A percentile compares a stretch with the other conserved stretches of the same genome.
Evolutionary conservation across 495 filamentous ascomycete genomes (phyloP).

Genomic region (Trichoderma erinaceum): DNA sequence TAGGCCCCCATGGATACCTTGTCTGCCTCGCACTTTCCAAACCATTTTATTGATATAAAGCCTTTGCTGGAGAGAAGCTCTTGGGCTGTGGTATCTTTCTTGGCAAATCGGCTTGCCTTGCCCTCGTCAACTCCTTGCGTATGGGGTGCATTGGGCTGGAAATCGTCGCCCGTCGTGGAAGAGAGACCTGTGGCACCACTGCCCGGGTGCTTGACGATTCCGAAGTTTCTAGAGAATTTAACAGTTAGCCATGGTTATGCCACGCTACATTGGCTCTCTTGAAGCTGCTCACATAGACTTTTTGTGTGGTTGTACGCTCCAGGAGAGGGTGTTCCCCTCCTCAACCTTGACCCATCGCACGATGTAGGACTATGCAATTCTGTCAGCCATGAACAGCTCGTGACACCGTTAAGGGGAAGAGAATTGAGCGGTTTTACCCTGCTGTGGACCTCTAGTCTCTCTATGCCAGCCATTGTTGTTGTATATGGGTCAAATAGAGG

Average conservation of each 20-base stretch:
- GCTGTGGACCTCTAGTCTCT: slow-evolving; percentile 96
- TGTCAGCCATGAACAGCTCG: slow-evolving; percentile 14
- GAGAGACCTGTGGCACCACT: slow-evolving; percentile 51
- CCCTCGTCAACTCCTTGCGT: slow-evolving; percentile 38
- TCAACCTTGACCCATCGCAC: slow-evolving; percentile 94
- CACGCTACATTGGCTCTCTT: slow-evolving; percentile 7
- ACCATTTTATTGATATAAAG: slow-evolving; percentile 79
- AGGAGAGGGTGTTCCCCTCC: slow-evolving; percentile 85
- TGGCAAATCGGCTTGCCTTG: slow-evolving; percentile 34
- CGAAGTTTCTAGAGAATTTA: slow-evolving; percentile 63
- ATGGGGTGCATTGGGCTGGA: slow-evolving; percentile 36
- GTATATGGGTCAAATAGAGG: background rate
- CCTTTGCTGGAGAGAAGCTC: slow-evolving; percentile 82
- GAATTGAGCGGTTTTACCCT: slow-evolving; percentile 56
- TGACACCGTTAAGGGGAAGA: background rate
- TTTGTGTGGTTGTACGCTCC: slow-evolving; percentile 95
- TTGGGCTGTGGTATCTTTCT: slow-evolving; percentile 55
- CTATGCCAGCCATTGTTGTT: slow-evolving; percentile 76
- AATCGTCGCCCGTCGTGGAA: slow-evolving; percentile 43
- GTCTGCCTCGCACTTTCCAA: slow-evolving; percentile 92
- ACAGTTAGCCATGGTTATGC: background rate
- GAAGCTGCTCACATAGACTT: slow-evolving; percentile 65
- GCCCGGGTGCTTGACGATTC: slow-evolving; percentile 92
- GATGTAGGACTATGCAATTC: slow-evolving; percentile 71
- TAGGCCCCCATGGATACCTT: slow-evolving; percentile 89